A percentile compares a stretch with the other conserved stretches of the same genome.
Conservation (phyloP, 441 rosid species). For the Gossypium schwendimanii region DNA sequence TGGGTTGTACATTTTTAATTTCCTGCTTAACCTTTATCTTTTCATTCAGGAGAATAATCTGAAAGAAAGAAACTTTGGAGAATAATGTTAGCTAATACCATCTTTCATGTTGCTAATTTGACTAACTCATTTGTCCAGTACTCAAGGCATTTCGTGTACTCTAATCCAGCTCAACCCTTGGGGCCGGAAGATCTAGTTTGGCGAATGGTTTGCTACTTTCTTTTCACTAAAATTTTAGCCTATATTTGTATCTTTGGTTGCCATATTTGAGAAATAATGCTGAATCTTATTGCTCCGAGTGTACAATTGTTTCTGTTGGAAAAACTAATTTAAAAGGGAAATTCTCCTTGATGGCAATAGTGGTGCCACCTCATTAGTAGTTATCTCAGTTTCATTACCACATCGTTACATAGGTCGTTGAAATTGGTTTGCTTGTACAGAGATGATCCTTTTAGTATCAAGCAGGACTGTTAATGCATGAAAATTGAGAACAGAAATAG, state of each 20-base stretch:
- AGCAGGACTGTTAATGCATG: no score
- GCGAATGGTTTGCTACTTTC: conserved; percentile 65
- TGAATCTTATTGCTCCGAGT: neutral
- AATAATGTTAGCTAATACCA: neutral
- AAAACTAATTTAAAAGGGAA: neutral
- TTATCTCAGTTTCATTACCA: no score
- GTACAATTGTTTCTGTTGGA: neutral
- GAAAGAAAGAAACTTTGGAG: neutral
- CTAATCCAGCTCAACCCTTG: conserved; percentile 81
- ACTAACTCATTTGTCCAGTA: conserved; percentile 39
- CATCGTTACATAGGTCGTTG: no score
- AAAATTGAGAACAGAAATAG: no score
- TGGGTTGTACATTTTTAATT: neutral
- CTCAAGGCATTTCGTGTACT: conserved; percentile 76
- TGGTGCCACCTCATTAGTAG: neutral
- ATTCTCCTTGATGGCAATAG: neutral
- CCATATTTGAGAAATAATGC: neutral
- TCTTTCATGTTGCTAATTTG: neutral
- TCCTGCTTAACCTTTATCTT: neutral
- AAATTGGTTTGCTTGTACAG: no score
- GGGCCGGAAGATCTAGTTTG: conserved; percentile 92
- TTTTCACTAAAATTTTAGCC: neutral
- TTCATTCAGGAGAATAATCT: neutral
- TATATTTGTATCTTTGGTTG: neutral
- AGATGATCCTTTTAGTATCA: no score